A percentile compares a stretch with the other conserved stretches of the same genome.
phyloP scores from a whole-genome alignment of 768 basidiomycete species.

The Lyophyllum shimeji region DNA sequence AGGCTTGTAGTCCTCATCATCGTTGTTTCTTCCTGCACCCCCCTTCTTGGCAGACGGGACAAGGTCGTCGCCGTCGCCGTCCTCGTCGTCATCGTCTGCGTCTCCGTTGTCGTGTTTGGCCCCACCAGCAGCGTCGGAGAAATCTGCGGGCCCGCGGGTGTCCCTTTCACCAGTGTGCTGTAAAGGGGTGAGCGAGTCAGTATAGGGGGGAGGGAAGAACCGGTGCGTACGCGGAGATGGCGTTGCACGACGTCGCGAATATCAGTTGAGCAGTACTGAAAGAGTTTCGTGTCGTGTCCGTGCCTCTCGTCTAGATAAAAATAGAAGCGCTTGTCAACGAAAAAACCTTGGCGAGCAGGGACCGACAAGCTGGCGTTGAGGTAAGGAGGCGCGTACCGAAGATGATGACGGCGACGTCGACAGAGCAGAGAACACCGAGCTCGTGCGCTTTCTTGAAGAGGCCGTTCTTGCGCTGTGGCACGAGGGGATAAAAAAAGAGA shows the following conservation, averaged over 20 bases:
- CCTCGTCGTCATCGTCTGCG: conserved; percentile 26
- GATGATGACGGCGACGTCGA: conserved; percentile 17
- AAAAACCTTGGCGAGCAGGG: conserved; percentile 14
- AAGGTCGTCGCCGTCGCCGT: conserved; percentile 11
- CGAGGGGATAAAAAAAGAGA: conserved; percentile 9
- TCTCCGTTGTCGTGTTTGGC: conserved; percentile 16
- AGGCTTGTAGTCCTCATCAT: conserved; percentile 11
- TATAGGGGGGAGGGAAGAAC: background rate
- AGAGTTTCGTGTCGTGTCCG: conserved; percentile 64
- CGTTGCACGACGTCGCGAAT: conserved; percentile 59
- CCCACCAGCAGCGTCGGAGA: conserved; percentile 23
- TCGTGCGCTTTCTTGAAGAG: conserved; percentile 20
- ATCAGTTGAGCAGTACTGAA: conserved; percentile 67
- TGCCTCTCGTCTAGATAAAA: conserved; percentile 22
- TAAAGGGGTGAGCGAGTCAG: background rate
- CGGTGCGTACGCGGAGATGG: conserved; percentile 42
- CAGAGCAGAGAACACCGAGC: conserved; percentile 17
- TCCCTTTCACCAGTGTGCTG: conserved; percentile 38
- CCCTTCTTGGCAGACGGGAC: background rate
- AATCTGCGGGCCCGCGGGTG: conserved; percentile 33
- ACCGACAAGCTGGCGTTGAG: background rate
- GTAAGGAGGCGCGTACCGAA: conserved; percentile 10
- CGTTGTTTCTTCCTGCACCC: background rate
- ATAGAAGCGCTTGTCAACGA: conserved; percentile 15
- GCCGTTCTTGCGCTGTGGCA: conserved; percentile 16